Evolutionary conservation across 345 rosid species (phyloP), one percentile per base, ranked within the genome.

Genomic region (Chamaenerion angustifolium): DNA sequence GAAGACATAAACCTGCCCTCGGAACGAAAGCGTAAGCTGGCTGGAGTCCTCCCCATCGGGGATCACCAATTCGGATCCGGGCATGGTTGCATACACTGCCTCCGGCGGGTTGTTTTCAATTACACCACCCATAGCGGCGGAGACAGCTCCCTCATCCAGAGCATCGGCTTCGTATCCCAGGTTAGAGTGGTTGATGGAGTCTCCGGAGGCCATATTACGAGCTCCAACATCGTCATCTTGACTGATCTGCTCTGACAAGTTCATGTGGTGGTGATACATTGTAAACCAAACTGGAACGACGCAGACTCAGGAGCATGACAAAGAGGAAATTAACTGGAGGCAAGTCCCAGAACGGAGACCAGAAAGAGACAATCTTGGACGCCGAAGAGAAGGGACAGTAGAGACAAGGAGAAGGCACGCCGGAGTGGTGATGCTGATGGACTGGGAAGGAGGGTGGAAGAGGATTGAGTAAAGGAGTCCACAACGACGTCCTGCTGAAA

Each of bases 1-100:
- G 35, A 57, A 57, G 13, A 57, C 55, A 42, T 57, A 57, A 42
- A 57, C 61, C 54, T 57, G 54, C 31, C 61, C 61, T 13, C 48
- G 40, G 44, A 57, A 57, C 11, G 61, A 57, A 13, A 57, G 48
- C 23, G 61, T 57, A 27, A 57, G 61, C 54, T 49, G 55, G 27
- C 53, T 57, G 19, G 61, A 48, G 12, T 41, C 54, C 17, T 56
- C 60, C 11, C 35, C 60, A 35, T 47, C 48, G 16, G 43, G 23
- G 18, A 44, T 16, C 18, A 27, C 50, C 6, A 31, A 8, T 4
- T 40, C 54, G 16, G 31, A 13, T 21, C 53, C 61, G 3, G 45
- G 11, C 13, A 43, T 51, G 44, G 46, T 14, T 15, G 46, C 54
- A 25, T 57, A 57, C 2, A 57, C 54, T 10, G 45, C 61, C 14